Evolutionary conservation across 148 eudicot species (phyloP).

Genomic region (Linanthus parryae): DNA sequence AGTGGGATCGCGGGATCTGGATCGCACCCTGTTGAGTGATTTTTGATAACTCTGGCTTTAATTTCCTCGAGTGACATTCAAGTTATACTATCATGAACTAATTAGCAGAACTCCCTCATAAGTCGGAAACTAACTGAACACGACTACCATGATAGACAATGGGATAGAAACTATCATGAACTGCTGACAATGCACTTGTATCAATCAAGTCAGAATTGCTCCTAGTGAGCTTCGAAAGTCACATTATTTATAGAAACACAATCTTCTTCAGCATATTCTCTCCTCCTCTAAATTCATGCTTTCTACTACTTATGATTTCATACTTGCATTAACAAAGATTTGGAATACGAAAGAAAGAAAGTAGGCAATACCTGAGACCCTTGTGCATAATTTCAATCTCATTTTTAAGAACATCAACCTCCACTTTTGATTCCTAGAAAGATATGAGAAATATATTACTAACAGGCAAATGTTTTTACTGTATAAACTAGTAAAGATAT

Average conservation of each 20-base stretch:
- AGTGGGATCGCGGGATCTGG: too few relatives aligned
- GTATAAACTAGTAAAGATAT: background rate
- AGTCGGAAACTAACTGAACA: too few relatives aligned
- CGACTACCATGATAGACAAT: too few relatives aligned
- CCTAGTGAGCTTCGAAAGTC: background rate
- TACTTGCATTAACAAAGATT: background rate
- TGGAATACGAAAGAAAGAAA: background rate
- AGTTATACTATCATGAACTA: too few relatives aligned
- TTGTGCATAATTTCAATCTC: constrained; percentile 71
- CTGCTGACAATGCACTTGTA: too few relatives aligned
- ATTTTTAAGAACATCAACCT: constrained; percentile 47
- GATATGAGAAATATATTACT: background rate
- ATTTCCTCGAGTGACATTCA: too few relatives aligned
- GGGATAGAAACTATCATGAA: too few relatives aligned
- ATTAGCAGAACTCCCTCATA: too few relatives aligned
- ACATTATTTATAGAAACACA: background rate
- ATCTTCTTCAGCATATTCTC: background rate
- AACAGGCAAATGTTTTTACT: background rate
- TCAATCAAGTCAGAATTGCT: too few relatives aligned
- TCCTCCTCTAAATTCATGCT: background rate
- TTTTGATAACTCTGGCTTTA: too few relatives aligned
- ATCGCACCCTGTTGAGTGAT: too few relatives aligned
- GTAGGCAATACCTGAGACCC: constrained; percentile 49
- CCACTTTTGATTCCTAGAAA: constrained; percentile 58
- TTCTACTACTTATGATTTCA: background rate